Evolutionary conservation across 805 yeast species (phyloP), one percentile per base, ranked within the genome.

Genomic region (Priceomyces castillae): DNA sequence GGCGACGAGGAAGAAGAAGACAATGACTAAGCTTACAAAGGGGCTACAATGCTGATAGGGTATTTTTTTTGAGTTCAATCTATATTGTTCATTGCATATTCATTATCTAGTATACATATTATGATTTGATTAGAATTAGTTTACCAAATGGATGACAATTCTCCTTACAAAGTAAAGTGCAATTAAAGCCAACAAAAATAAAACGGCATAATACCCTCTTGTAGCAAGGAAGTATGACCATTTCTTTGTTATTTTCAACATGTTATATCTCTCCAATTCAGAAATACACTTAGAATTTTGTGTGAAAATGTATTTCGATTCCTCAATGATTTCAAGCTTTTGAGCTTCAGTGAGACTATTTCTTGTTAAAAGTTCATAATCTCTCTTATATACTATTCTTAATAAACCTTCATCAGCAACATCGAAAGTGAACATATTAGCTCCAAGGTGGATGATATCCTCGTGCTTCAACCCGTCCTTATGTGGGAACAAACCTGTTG

Each of bases 301-400:
- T 43, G 70, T 69, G 59, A 84, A 88, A 37, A 86, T 80, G 49
- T 74, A 78, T 54, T 76, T 71, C 7, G 90, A 71, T 57, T 86
- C 92, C 26, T 78, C 76, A 37, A 87, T 81, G 49, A 87, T 75
- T 43, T 82, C 86, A 43, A 69, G 61, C 66, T 87, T 88, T 64
- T 87, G 86, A 31, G 66, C 67, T 62, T 87, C 95, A 2, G 84
- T 74, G 47, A 87, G 71, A n/a, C 65, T 68, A 51, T 81, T 77
- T 57, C 95, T 76, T 3, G 96, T 87, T 37, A 79, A 80, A 43
- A 86, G 67, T 66, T 87, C 95, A 62, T 82, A 87, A 52, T 84
- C 86, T 52, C 84, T 74, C 67, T 86, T 87, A 67, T 83, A 88
- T 23, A 69, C 60, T 39, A 80, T 64, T 58, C 94, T 76, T 50